A percentile compares a stretch with the other conserved stretches of the same genome.
These are phyloP conservation scores for Dactylellina leptospora DNA, from an alignment of 2,329 filamentous ascomycete genomes.

Conservation along the genomic window DNA sequence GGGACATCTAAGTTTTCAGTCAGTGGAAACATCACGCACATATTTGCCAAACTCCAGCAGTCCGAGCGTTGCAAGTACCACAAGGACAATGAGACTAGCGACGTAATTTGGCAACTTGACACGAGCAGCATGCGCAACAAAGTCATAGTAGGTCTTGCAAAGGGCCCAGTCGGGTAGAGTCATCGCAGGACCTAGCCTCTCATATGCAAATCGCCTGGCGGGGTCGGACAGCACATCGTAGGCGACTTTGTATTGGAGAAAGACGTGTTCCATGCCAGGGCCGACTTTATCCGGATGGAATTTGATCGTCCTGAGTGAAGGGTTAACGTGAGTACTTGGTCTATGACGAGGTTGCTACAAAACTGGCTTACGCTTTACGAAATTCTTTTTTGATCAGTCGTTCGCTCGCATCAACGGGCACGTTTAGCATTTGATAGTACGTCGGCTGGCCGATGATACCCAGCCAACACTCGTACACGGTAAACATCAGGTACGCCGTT, in stretches of 20 bases:
- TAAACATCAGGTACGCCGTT: slow-evolving; percentile 71
- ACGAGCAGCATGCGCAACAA: slow-evolving; percentile 73
- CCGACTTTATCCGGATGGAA: slow-evolving; percentile 83
- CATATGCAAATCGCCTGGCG: slow-evolving; percentile 83
- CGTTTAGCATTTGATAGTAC: slow-evolving; percentile 80
- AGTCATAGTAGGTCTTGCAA: slow-evolving; percentile 76
- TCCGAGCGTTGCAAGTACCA: slow-evolving; percentile 71
- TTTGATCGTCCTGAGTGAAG: slow-evolving; percentile 35
- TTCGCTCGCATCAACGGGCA: slow-evolving; percentile 75
- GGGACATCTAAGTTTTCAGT: background rate
- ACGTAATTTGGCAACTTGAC: slow-evolving; percentile 70
- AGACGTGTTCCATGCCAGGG: slow-evolving; percentile 66
- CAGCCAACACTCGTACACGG: slow-evolving; percentile 89
- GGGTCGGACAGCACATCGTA: slow-evolving; percentile 83
- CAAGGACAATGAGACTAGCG: slow-evolving; percentile 68
- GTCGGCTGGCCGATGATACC: slow-evolving; percentile 75
- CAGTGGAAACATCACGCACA: slow-evolving; percentile 55
- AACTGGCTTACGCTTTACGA: slow-evolving; percentile 70
- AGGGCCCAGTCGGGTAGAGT: slow-evolving; percentile 68
- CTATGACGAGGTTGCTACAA: no score
- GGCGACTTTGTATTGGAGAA: slow-evolving; percentile 83
- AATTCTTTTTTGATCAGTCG: slow-evolving; percentile 84
- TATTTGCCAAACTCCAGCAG: slow-evolving; percentile 74
- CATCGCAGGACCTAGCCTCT: slow-evolving; percentile 81
- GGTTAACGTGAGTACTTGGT: no score